Conservation (phyloP, 1,284 basidiomycete species). For the Trametes pubescens region DNA sequence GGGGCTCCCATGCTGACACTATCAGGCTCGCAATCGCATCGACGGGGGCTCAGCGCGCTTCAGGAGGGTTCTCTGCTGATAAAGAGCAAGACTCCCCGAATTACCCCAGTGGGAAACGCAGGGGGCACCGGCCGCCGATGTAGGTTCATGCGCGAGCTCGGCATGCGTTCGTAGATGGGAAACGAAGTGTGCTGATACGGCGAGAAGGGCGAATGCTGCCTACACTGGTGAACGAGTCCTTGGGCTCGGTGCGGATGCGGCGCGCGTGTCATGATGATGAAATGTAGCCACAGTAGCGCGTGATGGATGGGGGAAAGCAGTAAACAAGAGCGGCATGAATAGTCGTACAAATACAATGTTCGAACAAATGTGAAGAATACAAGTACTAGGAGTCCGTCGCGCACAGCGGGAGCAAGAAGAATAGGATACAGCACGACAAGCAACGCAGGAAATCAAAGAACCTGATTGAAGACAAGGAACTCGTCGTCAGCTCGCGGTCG, state of each 20-base stretch:
- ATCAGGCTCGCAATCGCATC: background rate
- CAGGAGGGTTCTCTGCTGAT: background rate
- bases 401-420: background rate
- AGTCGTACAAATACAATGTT: background rate
- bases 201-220: no score
- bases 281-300: no score
- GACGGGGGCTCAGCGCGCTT: background rate
- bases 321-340: background rate
- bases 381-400: background rate
- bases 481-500: background rate
- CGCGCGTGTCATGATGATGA: no score
- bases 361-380: background rate
- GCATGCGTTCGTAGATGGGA: no score
- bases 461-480: background rate
- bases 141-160: no score
- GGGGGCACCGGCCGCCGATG: no score
- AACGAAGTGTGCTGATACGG: no score
- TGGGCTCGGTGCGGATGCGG: no score
- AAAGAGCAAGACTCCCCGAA: background rate
- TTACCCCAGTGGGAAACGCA: background rate
- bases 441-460: background rate
- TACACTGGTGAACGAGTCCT: no score
- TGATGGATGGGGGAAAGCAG: no score
- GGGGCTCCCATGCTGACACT: background rate
- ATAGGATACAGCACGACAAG: background rate